Evolutionary conservation across 805 yeast genomes (phyloP).

Genomic region (Candida coquimbonensis): DNA sequence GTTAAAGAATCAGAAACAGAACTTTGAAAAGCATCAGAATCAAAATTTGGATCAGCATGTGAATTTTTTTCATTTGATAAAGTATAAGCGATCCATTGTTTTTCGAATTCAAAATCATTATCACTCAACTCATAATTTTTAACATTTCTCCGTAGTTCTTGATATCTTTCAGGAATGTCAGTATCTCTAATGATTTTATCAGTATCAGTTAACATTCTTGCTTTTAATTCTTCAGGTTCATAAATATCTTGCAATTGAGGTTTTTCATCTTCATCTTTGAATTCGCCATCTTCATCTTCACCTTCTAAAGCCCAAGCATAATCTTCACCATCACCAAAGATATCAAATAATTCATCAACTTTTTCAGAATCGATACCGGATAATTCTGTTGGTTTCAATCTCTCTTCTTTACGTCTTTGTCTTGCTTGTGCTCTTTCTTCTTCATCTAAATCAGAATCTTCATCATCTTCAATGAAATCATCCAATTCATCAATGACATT

Average conservation of each 20-base stretch:
- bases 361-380: conserved; percentile 78
- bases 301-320: conserved; percentile 98
- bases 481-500: conserved; percentile 74
- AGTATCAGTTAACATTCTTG: conserved; percentile 83
- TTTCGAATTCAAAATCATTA: conserved; percentile 65
- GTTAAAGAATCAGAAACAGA: conserved; percentile 68
- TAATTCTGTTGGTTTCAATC: conserved; percentile 49
- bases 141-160: conserved; percentile 60
- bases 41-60: conserved; percentile 28
- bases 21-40: conserved; percentile 44
- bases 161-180: conserved; percentile 91
- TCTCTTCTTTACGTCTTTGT: conserved; percentile 36
- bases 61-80: conserved; percentile 48
- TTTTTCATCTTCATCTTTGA: conserved; percentile 35
- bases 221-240: conserved; percentile 89
- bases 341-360: conserved; percentile 86
- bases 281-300: conserved; percentile 50
- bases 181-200: conserved; percentile 82
- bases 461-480: conserved; percentile 97
- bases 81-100: conserved; percentile 71
- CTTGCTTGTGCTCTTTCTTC: conserved; percentile 45
- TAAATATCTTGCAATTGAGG: conserved; percentile 77
- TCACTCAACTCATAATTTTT: conserved; percentile 61
- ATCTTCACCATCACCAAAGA: conserved; percentile 95
- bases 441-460: conserved; percentile 82